Percentiles rank a stretch among this genome's conserved stretches.
phyloP scores from a whole-genome alignment of 768 basidiomycete species.

The Lactarius quietus region DNA sequence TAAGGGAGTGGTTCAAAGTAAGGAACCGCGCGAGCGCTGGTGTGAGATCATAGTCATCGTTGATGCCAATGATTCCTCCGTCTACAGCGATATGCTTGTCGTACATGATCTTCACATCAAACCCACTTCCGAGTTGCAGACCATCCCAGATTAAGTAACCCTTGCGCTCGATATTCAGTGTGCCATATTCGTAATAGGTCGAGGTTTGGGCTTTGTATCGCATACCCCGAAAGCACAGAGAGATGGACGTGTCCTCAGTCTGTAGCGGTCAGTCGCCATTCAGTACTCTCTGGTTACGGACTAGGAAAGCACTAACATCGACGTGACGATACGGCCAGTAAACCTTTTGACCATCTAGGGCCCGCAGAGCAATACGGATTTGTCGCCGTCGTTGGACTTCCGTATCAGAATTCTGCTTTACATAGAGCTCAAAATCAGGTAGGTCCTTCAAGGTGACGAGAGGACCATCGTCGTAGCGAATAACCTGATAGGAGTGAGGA shows the following conservation, averaged over 20 bases:
- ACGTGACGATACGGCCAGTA: conserved; percentile 62
- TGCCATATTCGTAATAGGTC: conserved; percentile 43
- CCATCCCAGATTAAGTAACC: conserved; percentile 52
- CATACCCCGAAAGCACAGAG: conserved; percentile 43
- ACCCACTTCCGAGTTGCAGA: conserved; percentile 63
- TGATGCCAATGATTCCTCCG: conserved; percentile 56
- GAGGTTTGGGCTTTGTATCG: conserved; percentile 52
- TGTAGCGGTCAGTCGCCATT: conserved; percentile 27
- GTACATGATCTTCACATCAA: conserved; percentile 58
- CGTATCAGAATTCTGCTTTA: conserved; percentile 54
- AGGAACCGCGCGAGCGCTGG: conserved; percentile 60
- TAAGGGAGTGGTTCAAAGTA: conserved; percentile 49
- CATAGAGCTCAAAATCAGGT: conserved; percentile 53
- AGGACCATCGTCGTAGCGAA: conserved; percentile 64
- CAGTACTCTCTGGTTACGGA: not conserved
- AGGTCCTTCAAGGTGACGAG: conserved; percentile 45
- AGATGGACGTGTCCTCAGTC: conserved; percentile 45
- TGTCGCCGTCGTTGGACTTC: conserved; percentile 49
- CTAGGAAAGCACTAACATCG: conserved; percentile 37
- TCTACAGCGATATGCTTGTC: conserved; percentile 46
- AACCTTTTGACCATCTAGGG: conserved; percentile 60
- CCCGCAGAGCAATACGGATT: conserved; percentile 59
- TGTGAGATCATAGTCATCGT: conserved; percentile 62
- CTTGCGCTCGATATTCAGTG: conserved; percentile 48
- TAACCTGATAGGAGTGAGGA: conserved; percentile 41